phyloP scores from a whole-genome alignment of 768 basidiomycete species.

The Phaeotremella skinneri region DNA sequence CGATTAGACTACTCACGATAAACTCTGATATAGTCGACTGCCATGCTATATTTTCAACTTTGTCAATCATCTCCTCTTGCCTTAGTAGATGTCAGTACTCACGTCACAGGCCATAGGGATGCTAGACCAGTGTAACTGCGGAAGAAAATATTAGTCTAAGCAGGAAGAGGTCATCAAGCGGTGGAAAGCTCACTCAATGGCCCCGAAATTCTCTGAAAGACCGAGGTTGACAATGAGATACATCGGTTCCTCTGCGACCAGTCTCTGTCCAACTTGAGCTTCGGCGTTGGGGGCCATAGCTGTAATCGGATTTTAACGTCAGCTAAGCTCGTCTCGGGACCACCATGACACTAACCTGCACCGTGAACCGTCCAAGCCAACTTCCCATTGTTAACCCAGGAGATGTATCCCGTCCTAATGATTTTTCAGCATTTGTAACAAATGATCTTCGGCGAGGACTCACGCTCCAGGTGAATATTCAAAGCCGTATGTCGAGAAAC shows the following conservation, averaged over 20 bases:
- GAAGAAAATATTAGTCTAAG: neutral
- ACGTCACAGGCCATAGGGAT: slow-evolving; percentile 40
- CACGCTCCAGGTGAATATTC: slow-evolving; percentile 74
- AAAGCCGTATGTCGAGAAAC: slow-evolving; percentile 72
- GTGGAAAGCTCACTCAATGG: slow-evolving; percentile 41
- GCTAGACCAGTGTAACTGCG: slow-evolving; percentile 44
- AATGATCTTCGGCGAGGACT: slow-evolving; percentile 10
- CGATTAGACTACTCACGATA: slow-evolving; percentile 58
- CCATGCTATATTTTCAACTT: slow-evolving; percentile 63
- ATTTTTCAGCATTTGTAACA: slow-evolving; percentile 53
- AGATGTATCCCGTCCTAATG: slow-evolving; percentile 61
- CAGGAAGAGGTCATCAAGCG: neutral
- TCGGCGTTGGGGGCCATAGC: slow-evolving; percentile 65
- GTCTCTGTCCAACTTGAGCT: slow-evolving; percentile 67
- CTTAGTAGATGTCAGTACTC: slow-evolving; percentile 7
- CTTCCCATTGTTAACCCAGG: slow-evolving; percentile 68
- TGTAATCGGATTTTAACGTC: slow-evolving; percentile 36
- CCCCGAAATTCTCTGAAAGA: slow-evolving; percentile 75
- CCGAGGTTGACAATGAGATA: slow-evolving; percentile 55
- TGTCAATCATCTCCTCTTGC: neutral
- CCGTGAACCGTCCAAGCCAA: slow-evolving; percentile 60
- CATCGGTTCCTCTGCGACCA: slow-evolving; percentile 80
- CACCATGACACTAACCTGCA: slow-evolving; percentile 16
- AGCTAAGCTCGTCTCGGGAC: neutral
- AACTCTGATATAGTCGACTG: slow-evolving; percentile 82